Percentiles rank a stretch among this genome's conserved stretches.
Conservation (phyloP, 768 basidiomycete genomes). For the Boletus coccyginus region DNA sequence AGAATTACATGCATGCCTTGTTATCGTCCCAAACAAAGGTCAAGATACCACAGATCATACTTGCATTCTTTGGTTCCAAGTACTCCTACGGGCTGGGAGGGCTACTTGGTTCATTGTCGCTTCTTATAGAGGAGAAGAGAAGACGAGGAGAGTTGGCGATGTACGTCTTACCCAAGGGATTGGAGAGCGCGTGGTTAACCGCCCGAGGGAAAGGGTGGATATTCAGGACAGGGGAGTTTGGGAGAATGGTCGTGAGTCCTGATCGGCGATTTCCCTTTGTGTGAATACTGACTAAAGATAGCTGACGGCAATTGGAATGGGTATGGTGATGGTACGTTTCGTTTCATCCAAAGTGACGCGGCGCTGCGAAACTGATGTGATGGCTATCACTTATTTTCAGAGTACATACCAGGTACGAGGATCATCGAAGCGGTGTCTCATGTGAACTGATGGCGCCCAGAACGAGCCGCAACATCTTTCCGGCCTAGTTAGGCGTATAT, state of each 20-base stretch:
- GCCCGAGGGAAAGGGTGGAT: conserved; percentile 75
- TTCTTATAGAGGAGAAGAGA: conserved; percentile 85
- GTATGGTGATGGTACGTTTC: conserved; percentile 79
- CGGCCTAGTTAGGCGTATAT: conserved; percentile 71
- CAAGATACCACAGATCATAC: conserved; percentile 44
- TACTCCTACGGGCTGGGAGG: conserved; percentile 75
- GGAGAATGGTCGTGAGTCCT: conserved; percentile 57
- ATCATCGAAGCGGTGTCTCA: background rate
- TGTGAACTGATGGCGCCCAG: conserved; percentile 25
- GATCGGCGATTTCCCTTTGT: background rate
- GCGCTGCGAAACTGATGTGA: conserved; percentile 8
- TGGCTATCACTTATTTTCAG: conserved; percentile 32
- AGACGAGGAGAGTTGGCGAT: conserved; percentile 90
- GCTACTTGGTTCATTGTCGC: conserved; percentile 66
- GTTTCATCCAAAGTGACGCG: background rate
- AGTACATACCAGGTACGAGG: conserved; percentile 70
- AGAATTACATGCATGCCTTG: conserved; percentile 53
- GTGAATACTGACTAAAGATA: conserved; percentile 19
- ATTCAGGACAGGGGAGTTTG: conserved; percentile 65
- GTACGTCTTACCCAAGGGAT: conserved; percentile 84
- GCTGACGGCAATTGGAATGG: conserved; percentile 78
- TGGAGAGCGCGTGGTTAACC: conserved; percentile 89
- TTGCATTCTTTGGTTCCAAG: conserved; percentile 62
- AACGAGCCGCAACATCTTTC: conserved; percentile 80
- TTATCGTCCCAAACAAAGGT: conserved; percentile 38